A percentile compares a stretch with the other conserved stretches of the same genome.
These are phyloP conservation scores for Nothomitra cinnamomea DNA, from an alignment of 2,329 filamentous ascomycete species.

Conservation along the genomic window DNA sequence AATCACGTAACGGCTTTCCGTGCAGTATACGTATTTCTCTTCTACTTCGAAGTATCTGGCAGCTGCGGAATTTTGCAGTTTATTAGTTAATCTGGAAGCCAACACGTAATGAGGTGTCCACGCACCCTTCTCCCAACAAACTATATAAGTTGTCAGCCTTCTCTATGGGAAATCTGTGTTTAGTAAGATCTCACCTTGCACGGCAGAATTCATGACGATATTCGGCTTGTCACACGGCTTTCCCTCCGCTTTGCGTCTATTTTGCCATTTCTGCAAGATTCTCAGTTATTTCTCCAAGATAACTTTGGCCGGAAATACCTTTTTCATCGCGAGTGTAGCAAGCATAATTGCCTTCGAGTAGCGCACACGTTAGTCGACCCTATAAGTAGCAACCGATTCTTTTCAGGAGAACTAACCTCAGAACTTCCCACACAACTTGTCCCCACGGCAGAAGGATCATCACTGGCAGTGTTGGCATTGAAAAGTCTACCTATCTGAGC, in stretches of 20 bases:
- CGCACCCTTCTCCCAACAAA: constrained; percentile 75
- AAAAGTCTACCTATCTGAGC: constrained; percentile 65
- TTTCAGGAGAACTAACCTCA: constrained; percentile 28
- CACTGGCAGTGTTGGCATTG: constrained; percentile 47
- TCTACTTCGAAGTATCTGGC: constrained; percentile 77
- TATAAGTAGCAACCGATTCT: neutral
- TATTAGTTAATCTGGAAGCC: neutral
- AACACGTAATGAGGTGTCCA: constrained; percentile 12
- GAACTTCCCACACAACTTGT: constrained; percentile 82
- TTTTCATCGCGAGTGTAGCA: constrained; percentile 71
- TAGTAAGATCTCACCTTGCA: constrained; percentile 36
- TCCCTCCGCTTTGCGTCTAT: constrained; percentile 65
- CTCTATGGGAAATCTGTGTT: neutral
- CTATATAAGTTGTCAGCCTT: constrained; percentile 19
- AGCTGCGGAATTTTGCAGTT: constrained; percentile 29
- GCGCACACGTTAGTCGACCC: neutral
- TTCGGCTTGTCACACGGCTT: constrained; percentile 72
- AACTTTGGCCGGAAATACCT: constrained; percentile 16
- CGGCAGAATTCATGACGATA: constrained; percentile 87
- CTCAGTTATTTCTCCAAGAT: neutral
- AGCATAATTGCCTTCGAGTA: constrained; percentile 27
- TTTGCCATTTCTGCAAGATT: constrained; percentile 54
- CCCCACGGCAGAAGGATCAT: constrained; percentile 52
- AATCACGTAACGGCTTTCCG: constrained; percentile 42
- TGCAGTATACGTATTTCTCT: constrained; percentile 60